A percentile compares a stretch with the other conserved stretches of the same genome.
Evolutionary conservation across 106 monocot species (phyloP).

Genomic region (Xerophyta viscosa): DNA sequence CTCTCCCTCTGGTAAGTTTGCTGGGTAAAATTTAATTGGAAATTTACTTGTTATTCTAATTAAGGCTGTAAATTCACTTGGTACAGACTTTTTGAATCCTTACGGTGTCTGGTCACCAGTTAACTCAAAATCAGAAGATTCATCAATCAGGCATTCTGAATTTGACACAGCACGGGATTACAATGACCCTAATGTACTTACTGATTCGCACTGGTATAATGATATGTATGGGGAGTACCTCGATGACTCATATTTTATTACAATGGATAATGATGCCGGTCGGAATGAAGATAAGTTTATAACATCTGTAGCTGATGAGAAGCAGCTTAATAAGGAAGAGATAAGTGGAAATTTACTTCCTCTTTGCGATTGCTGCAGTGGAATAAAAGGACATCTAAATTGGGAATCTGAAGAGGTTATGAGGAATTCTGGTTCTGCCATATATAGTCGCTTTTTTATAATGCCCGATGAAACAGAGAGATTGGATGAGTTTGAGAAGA

Average conservation of each 20-base stretch:
- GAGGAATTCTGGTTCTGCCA: constrained; percentile 17
- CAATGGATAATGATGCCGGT: constrained; percentile 5
- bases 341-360: too few species aligned
- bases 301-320: constrained; percentile 27
- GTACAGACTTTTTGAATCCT: constrained; percentile 64
- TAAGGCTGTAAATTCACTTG: too few species aligned
- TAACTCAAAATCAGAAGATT: constrained; percentile 31
- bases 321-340: constrained; percentile 16
- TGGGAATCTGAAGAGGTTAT: constrained; percentile 1
- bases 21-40: too few species aligned
- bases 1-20: too few species aligned
- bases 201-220: constrained; percentile 51
- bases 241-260: constrained; percentile 18
- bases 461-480: constrained; percentile 47
- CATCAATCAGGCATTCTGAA: constrained; percentile 49
- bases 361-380: constrained; percentile 46
- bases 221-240: constrained; percentile 23
- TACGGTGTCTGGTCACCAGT: constrained; percentile 56
- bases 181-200: constrained; percentile 39
- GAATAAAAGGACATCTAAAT: background rate
- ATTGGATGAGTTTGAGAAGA: constrained; percentile 35
- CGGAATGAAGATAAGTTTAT: constrained; percentile 55
- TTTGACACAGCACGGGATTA: constrained; percentile 74
- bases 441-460: constrained; percentile 52
- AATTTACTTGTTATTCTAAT: too few species aligned